These are phyloP conservation scores for Salix koriyanagi DNA, from an alignment of 345 rosid genomes.

Conservation along the genomic window DNA sequence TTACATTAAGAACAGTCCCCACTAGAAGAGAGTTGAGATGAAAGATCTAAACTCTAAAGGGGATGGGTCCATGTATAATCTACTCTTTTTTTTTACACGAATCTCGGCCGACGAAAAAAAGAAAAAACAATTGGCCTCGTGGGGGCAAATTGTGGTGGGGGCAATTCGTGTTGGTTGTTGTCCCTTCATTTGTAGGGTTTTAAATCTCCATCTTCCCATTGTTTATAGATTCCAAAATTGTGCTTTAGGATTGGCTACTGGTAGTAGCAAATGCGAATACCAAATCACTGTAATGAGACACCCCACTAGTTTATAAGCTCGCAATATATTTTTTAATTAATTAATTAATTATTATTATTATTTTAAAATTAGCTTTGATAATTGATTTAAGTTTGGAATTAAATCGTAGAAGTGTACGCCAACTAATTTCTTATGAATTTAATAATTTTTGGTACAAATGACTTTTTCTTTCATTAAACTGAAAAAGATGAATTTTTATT, in stretches of 20 bases:
- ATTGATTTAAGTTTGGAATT: too few relatives aligned
- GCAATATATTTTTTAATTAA: too few relatives aligned
- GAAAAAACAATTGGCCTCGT: not conserved
- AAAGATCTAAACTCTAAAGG: not conserved
- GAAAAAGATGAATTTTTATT: too few relatives aligned
- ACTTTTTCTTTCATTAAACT: too few relatives aligned
- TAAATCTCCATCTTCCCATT: not conserved
- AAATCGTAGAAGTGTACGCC: too few relatives aligned
- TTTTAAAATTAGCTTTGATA: too few relatives aligned
- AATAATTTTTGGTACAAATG: too few relatives aligned
- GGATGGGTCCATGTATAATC: not conserved
- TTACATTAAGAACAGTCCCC: not conserved
- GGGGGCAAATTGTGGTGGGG: not conserved
- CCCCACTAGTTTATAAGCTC: not conserved
- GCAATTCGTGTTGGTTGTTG: not conserved
- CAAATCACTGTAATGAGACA: not conserved
- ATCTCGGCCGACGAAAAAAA: not conserved
- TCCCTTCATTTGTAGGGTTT: not conserved
- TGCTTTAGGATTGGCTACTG: not conserved
- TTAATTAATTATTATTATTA: too few relatives aligned
- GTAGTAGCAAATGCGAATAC: not conserved
- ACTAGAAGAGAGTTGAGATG: not conserved
- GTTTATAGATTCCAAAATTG: not conserved
- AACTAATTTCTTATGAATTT: too few relatives aligned
- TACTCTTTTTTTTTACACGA: not conserved